A percentile compares a stretch with the other conserved stretches of the same genome.
Conservation (phyloP, 1,139 yeast species). For the Yamadazyma triangularis region DNA sequence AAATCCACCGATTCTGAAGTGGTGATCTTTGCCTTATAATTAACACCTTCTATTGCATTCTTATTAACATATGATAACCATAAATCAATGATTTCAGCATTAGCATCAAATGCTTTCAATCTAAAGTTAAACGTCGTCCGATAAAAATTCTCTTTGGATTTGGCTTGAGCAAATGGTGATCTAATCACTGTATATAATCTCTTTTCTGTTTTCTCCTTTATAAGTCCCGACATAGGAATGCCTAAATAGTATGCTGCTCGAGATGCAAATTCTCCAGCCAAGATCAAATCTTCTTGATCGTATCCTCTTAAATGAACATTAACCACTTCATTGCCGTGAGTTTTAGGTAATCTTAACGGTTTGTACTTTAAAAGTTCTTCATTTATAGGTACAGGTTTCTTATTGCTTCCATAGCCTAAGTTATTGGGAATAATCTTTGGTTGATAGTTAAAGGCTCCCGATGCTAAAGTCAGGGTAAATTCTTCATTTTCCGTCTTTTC, state of each 20-base stretch:
- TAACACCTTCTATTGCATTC: conserved; percentile 77
- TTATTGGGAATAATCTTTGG: conserved; percentile 41
- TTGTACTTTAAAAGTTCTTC: conserved; percentile 80
- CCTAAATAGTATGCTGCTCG: conserved; percentile 90
- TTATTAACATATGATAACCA: conserved; percentile 78
- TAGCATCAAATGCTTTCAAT: conserved; percentile 76
- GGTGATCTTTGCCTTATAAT: conserved; percentile 69
- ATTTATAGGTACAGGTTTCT: conserved; percentile 71
- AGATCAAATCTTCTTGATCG: conserved; percentile 63
- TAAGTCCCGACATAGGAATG: conserved; percentile 59
- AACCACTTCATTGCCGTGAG: conserved; percentile 70
- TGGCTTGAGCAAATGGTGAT: conserved; percentile 93
- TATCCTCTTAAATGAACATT: conserved; percentile 71
- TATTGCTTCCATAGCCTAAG: conserved; percentile 17
- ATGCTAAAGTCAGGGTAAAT: conserved; percentile 25
- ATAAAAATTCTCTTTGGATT: conserved; percentile 90
- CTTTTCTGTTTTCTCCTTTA: conserved; percentile 66
- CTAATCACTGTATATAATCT: conserved; percentile 86
- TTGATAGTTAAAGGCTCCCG: conserved; percentile 28
- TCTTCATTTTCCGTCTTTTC: conserved; percentile 26
- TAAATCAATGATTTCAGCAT: conserved; percentile 78
- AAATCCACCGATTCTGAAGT: conserved; percentile 52
- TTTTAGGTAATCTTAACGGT: conserved; percentile 66
- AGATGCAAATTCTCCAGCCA: conserved; percentile 79
- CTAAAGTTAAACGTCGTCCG: conserved; percentile 77